Evolutionary conservation across 805 yeast genomes (phyloP).

Genomic region (Schizosaccharomyces japonicus): DNA sequence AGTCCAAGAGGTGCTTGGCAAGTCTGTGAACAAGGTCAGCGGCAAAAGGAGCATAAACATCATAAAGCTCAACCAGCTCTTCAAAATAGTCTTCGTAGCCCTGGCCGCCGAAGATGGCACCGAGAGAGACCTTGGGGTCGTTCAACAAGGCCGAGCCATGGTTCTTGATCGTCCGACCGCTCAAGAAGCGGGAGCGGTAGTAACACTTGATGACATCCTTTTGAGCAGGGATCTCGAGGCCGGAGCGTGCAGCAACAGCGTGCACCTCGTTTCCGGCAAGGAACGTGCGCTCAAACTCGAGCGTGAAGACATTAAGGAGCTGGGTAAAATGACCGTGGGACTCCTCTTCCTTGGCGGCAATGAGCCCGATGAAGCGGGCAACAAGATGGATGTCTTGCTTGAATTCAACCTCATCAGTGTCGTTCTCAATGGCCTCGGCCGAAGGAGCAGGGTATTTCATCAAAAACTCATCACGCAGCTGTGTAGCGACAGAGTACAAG

Average conservation of each 20-base stretch:
- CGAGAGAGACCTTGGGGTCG: conserved; percentile 31
- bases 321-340: conserved; percentile 36
- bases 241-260: conserved; percentile 51
- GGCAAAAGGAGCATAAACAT: conserved; percentile 51
- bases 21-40: conserved; percentile 46
- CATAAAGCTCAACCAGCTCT: conserved; percentile 69
- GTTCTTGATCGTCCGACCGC: conserved; percentile 26
- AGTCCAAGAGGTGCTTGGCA: conserved; percentile 46
- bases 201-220: conserved; percentile 58
- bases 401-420: conserved; percentile 60
- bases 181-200: conserved; percentile 33
- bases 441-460: conserved; percentile 19
- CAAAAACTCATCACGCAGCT: conserved; percentile 64
- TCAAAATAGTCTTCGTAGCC: conserved; percentile 97
- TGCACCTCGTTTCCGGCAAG: conserved; percentile 64
- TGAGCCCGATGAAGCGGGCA: conserved; percentile 52
- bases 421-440: conserved; percentile 37
- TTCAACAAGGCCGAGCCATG: conserved; percentile 39
- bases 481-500: conserved; percentile 56
- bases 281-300: conserved; percentile 68
- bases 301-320: conserved; percentile 42
- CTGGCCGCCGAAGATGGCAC: conserved; percentile 93
- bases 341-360: conserved; percentile 18
- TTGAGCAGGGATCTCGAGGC: conserved; percentile 35
- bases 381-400: conserved; percentile 80